These are phyloP conservation scores for Thielaviopsis punctulata DNA, from an alignment of 2,329 filamentous ascomycete species.

Conservation along the genomic window DNA sequence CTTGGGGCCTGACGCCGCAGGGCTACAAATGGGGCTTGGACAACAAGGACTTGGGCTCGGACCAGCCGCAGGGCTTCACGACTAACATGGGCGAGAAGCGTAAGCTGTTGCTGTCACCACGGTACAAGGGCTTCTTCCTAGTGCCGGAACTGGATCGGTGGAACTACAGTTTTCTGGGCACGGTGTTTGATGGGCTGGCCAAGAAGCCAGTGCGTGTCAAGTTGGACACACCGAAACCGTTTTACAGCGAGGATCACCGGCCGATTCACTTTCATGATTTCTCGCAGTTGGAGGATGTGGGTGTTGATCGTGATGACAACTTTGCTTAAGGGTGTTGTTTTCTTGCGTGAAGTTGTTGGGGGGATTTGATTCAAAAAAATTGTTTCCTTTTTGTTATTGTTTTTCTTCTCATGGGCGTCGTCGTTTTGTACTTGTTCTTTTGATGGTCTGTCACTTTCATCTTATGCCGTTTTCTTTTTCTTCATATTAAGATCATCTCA, in stretches of 20 bases:
- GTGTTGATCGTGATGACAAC: conserved; percentile 83
- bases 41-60: conserved; percentile 82
- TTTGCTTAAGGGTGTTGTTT: conserved; percentile 50
- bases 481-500: neutral
- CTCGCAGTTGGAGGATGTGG: conserved; percentile 89
- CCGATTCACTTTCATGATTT: conserved; percentile 96
- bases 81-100: conserved; percentile 89
- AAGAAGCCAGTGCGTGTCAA: conserved; percentile 86
- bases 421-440: neutral
- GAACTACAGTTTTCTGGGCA: conserved; percentile 99
- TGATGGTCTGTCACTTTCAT: neutral
- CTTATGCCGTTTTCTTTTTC: neutral
- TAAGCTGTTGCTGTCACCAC: conserved; percentile 80
- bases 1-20: conserved; percentile 79
- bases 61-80: conserved; percentile 86
- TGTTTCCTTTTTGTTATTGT: conserved; percentile 1
- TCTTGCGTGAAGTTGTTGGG: neutral
- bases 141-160: conserved; percentile 79
- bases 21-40: conserved; percentile 96
- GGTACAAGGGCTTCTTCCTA: conserved; percentile 89
- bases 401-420: neutral
- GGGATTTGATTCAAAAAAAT: neutral
- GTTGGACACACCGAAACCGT: conserved; percentile 76
- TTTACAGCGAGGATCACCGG: conserved; percentile 84
- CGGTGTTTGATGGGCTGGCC: conserved; percentile 68